Base-by-base conservation (phyloP, 805 yeast genomes). In the Suhomyces prunicola region DNA sequence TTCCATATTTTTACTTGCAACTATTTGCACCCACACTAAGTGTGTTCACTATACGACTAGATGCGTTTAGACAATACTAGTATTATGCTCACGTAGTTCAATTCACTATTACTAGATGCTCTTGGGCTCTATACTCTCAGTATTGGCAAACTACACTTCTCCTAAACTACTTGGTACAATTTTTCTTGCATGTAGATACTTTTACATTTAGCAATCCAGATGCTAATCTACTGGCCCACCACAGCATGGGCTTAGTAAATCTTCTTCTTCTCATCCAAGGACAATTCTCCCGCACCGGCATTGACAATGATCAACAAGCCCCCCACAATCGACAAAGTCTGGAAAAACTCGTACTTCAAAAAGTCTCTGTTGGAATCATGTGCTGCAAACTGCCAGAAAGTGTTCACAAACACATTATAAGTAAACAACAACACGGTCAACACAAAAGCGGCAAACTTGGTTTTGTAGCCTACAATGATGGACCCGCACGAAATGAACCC, bases 271-370 rank as follows among this genome's bases (percentile, higher is more conserved):
- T 91, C 97, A 66, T 93, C 99, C 54, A 93, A 75, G 26, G 96
- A 88, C 58, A 93, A 79, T 62, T 88, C 92, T 48, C 99, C 99
- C 29, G 98, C 98, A 57, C 99, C 99, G 3, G 97, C 90, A 73
- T 88, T 90, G 54, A 90, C 97, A 56, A 94, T 89, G 60, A 94
- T 76, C 56, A 93, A 74, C 57, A 93, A 81, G 1, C 98, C 99
- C 53, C 99, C 99, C 48, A 93, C 92, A 67, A 93, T 93, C 53
- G 96, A 87, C 67, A 93, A 78, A 40, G 96, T 90, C 76, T 94
- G 99, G 81, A 88, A 93, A 70, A 88, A 89, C 72, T 92, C 98
- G 70, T 92, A 94, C 71, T 88, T 88, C 69, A 90, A 74, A 71
- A 84, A 88, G 72, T 93, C 99, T 65, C 97, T 85, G 71, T 85